phyloP scores from a whole-genome alignment of 495 filamentous ascomycete genomes.

The Tuber aestivum region DNA sequence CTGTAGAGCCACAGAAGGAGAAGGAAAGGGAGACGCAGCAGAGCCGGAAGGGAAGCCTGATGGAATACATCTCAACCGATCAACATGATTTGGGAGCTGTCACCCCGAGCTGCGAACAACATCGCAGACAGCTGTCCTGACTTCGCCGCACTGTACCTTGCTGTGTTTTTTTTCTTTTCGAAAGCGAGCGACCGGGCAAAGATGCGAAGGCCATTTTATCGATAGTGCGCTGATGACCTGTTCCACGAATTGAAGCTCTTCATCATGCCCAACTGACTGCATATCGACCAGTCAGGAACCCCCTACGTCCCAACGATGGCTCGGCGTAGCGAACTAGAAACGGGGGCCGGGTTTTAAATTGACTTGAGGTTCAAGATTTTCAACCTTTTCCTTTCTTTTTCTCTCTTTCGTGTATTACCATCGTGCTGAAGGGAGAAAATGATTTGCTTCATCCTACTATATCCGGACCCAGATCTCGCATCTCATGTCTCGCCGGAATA shows the following conservation, averaged over 20 bases:
- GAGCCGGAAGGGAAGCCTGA: not conserved
- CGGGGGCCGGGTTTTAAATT: constrained; percentile 24
- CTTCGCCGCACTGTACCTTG: constrained; percentile 28
- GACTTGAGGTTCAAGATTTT: constrained; percentile 18
- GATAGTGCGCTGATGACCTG: constrained; percentile 22
- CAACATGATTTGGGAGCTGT: constrained; percentile 18
- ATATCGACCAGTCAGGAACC: constrained; percentile 23
- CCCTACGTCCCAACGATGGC: constrained; percentile 17
- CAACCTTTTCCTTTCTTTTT: constrained; percentile 19
- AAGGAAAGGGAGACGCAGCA: not conserved
- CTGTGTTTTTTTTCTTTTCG: constrained; percentile 21
- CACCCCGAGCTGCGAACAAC: constrained; percentile 24
- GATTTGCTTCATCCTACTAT: not conserved
- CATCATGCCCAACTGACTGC: constrained; percentile 18
- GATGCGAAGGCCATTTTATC: constrained; percentile 25
- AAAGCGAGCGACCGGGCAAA: constrained; percentile 30
- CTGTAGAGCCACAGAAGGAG: not conserved
- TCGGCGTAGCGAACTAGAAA: constrained; percentile 25
- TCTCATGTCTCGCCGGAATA: not conserved
- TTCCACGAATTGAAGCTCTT: constrained; percentile 31
- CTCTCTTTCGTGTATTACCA: constrained; percentile 9
- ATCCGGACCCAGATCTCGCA: not conserved
- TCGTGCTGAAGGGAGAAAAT: not conserved
- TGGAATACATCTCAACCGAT: constrained; percentile 17
- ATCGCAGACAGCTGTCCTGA: constrained; percentile 29